These are phyloP conservation scores for Neofusicoccum parvum DNA, from an alignment of 2,329 filamentous ascomycete species.

Conservation along the genomic window DNA sequence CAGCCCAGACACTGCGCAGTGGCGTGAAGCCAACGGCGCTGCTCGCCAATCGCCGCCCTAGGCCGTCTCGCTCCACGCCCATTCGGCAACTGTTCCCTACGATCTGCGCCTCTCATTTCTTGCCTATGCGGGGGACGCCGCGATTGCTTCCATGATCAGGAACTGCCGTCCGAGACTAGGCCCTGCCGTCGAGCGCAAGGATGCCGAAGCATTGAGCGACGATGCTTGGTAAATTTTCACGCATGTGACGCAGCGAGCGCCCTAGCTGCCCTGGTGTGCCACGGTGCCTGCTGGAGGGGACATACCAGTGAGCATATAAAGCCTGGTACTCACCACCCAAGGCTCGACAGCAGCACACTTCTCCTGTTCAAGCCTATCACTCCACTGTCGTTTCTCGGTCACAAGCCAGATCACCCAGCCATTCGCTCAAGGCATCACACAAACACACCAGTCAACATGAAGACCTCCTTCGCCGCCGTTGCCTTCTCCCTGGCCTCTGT, in stretches of 20 bases:
- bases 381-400: conserved; percentile 2
- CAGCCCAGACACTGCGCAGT: background rate
- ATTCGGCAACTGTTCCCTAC: conserved; percentile 29
- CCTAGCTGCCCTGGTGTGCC: too few relatives aligned
- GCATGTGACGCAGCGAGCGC: conserved; percentile 16
- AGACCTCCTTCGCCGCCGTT: conserved; percentile 40
- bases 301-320: conserved; percentile 23
- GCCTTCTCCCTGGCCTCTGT: conserved; percentile 47
- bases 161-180: conserved; percentile 19
- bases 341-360: background rate
- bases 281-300: background rate
- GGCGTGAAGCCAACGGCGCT: conserved; percentile 3
- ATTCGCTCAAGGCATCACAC: conserved; percentile 8
- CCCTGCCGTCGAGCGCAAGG: conserved; percentile 1
- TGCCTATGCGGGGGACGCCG: conserved; percentile 25
- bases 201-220: conserved; percentile 22
- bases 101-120: conserved; percentile 31
- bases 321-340: background rate
- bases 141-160: conserved; percentile 22
- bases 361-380: conserved; percentile 6
- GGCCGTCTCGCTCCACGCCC: background rate
- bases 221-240: conserved; percentile 24
- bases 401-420: conserved; percentile 23
- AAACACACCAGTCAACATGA: conserved; percentile 34
- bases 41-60: conserved; percentile 4